Evolutionary conservation across 257 asterid species (phyloP).

Genomic region (Gentiana macrophylla): DNA sequence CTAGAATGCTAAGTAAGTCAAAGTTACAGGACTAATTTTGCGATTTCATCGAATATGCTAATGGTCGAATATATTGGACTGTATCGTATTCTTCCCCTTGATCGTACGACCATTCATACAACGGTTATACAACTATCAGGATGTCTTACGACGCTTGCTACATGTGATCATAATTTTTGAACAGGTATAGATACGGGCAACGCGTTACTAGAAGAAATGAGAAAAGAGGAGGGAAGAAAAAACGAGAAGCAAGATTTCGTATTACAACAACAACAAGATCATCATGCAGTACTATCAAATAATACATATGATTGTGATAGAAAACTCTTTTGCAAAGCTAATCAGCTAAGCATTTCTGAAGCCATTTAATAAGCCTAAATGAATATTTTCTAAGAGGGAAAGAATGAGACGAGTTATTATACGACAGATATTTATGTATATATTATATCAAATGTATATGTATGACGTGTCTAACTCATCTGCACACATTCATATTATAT

Average conservation of each 20-base stretch:
- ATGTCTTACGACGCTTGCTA: too few species aligned
- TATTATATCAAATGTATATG: too few species aligned
- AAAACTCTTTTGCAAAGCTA: constrained; percentile 32
- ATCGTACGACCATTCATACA: too few species aligned
- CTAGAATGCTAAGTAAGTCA: too few species aligned
- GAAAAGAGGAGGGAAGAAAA: constrained; percentile 34
- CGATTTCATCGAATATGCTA: too few species aligned
- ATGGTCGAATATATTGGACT: too few species aligned
- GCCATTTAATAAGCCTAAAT: constrained; percentile 38
- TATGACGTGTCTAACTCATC: too few species aligned
- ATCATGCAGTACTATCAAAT: constrained; percentile 25
- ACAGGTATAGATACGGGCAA: constrained; percentile 71
- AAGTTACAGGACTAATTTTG: too few species aligned
- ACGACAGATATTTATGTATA: too few species aligned
- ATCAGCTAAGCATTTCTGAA: constrained; percentile 41
- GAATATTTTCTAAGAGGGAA: constrained; percentile 7
- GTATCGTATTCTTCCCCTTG: too few species aligned
- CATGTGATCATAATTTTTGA: background rate
- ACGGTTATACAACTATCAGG: too few species aligned
- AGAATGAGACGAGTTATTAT: constrained; percentile 6
- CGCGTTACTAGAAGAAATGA: constrained; percentile 58
- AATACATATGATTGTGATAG: constrained; percentile 52
- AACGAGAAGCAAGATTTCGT: constrained; percentile 42
- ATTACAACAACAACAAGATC: constrained; percentile 46
- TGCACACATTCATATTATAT: too few species aligned